These are phyloP conservation scores for Scleroderma bovista DNA, from an alignment of 768 basidiomycete species.

Conservation along the genomic window DNA sequence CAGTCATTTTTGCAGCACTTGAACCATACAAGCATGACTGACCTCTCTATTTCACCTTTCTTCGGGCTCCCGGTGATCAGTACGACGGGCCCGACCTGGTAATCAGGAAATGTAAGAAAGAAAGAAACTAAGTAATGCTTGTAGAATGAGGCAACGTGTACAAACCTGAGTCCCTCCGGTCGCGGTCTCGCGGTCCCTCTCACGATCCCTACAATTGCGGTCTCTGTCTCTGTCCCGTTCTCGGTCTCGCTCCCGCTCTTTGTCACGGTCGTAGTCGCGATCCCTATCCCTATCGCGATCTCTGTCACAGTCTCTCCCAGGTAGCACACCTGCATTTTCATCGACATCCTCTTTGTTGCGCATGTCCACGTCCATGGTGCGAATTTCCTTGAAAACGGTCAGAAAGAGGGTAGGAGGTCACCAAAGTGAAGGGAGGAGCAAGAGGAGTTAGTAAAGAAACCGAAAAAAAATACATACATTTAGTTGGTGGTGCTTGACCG, in stretches of 20 bases:
- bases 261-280: conserved; percentile 28
- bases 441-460: too few relatives aligned
- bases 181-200: conserved; percentile 43
- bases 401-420: conserved; percentile 4
- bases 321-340: conserved; percentile 46
- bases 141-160: conserved; percentile 3
- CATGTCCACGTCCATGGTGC: too few relatives aligned
- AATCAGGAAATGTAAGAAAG: conserved; percentile 4
- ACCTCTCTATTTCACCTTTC: conserved; percentile 66
- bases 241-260: conserved; percentile 16
- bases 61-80: conserved; percentile 85
- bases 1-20: background rate
- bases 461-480: too few relatives aligned
- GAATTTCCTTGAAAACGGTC: conserved; percentile 1
- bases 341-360: conserved; percentile 66
- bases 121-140: background rate
- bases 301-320: conserved; percentile 40
- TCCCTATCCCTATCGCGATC: too few relatives aligned
- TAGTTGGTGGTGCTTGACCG: too few relatives aligned
- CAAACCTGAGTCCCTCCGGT: conserved; percentile 56
- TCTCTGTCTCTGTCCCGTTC: too few relatives aligned
- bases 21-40: background rate
- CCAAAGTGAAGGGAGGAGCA: background rate
- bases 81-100: conserved; percentile 41
- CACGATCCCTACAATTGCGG: conserved; percentile 29